Evolutionary conservation across 352 stramenopile species (phyloP).

Genomic region (Phytopythium delawarense): DNA sequence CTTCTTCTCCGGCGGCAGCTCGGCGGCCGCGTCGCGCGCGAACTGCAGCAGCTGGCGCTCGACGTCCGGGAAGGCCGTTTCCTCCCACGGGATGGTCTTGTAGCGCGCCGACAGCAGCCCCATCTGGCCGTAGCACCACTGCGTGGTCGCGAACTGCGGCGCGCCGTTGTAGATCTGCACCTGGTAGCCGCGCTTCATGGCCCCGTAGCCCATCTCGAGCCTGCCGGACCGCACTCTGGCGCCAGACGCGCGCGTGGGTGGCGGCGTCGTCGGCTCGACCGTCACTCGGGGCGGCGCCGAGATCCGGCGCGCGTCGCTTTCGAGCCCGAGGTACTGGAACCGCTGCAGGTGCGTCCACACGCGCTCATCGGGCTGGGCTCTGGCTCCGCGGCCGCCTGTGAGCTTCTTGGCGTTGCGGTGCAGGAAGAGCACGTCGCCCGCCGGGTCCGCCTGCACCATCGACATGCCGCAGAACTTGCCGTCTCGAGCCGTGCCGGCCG

Average conservation of each 20-base stretch:
- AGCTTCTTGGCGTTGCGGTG: slow-evolving; percentile 51
- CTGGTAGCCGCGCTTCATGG: slow-evolving; percentile 30
- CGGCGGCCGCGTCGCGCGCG: slow-evolving; percentile 20
- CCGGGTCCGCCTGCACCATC: slow-evolving; percentile 38
- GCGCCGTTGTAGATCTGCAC: slow-evolving; percentile 36
- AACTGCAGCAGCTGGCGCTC: slow-evolving; percentile 32
- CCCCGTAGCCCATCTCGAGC: slow-evolving; percentile 19
- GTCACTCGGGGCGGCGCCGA: background rate
- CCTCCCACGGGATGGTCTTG: slow-evolving; percentile 29
- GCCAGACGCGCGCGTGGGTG: background rate
- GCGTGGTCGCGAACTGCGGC: slow-evolving; percentile 26
- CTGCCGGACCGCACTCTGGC: slow-evolving; percentile 5
- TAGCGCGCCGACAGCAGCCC: slow-evolving; percentile 16
- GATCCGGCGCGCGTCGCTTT: slow-evolving; percentile 10
- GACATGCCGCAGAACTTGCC: slow-evolving; percentile 51
- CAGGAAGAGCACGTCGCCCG: slow-evolving; percentile 39
- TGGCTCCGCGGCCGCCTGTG: slow-evolving; percentile 11
- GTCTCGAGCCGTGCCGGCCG: slow-evolving; percentile 26
- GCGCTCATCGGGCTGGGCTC: slow-evolving; percentile 10
- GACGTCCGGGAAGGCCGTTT: slow-evolving; percentile 22
- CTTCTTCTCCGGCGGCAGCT: slow-evolving; percentile 12
- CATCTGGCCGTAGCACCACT: slow-evolving; percentile 44
- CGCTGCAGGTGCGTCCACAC: slow-evolving; percentile 38
- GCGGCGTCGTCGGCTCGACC: background rate
- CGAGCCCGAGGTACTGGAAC: slow-evolving; percentile 21